Conservation (phyloP, 1,139 yeast species). For the Saccharomycopsis hybrid region DNA sequence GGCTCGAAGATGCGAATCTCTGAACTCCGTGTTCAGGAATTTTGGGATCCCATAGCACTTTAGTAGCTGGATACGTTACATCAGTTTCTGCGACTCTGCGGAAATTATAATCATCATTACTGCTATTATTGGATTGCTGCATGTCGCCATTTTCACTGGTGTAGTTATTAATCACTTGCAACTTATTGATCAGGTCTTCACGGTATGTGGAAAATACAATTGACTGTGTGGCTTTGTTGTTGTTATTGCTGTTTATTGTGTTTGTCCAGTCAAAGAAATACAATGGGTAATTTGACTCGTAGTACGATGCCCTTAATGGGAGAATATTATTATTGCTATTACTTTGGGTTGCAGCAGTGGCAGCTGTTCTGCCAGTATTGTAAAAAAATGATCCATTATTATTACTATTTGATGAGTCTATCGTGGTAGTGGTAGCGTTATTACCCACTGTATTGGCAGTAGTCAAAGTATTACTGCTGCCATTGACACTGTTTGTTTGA, state of each 20-base stretch:
- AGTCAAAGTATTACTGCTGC: no score
- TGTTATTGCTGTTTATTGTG: conserved; percentile 25
- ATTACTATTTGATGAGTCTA: no score
- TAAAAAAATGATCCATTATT: no score
- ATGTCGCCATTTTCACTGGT: conserved; percentile 36
- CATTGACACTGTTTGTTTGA: background rate
- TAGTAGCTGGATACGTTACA: conserved; percentile 57
- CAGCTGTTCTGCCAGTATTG: no score
- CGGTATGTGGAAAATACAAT: conserved; percentile 64
- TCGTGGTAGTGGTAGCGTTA: no score
- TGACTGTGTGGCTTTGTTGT: conserved; percentile 34
- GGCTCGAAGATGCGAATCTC: conserved; percentile 31
- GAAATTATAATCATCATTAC: conserved; percentile 41
- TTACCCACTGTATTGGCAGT: no score
- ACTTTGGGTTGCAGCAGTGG: background rate
- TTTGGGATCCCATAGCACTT: conserved; percentile 60
- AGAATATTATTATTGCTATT: background rate
- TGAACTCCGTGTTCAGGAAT: conserved; percentile 23
- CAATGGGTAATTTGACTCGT: conserved; percentile 55
- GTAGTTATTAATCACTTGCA: conserved; percentile 32
- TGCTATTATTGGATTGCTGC: conserved; percentile 9
- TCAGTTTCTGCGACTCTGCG: conserved; percentile 41
- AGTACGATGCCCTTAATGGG: conserved; percentile 38
- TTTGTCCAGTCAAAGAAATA: conserved; percentile 64
- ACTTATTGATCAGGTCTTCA: conserved; percentile 59